These are phyloP conservation scores for Pisolithus orientalis DNA, from an alignment of 768 basidiomycete species.

Conservation along the genomic window DNA sequence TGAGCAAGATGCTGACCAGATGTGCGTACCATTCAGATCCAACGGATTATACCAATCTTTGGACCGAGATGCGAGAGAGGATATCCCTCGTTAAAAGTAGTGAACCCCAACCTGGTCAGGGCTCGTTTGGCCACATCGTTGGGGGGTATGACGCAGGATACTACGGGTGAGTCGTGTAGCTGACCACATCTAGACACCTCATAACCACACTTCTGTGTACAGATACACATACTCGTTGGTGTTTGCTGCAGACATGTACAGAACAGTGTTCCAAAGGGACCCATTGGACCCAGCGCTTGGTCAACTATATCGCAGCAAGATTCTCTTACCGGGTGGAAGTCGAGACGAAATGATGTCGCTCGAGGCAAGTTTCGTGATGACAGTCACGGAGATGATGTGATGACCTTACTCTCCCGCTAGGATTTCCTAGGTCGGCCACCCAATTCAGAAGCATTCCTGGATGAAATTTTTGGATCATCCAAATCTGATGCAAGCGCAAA, in stretches of 20 bases:
- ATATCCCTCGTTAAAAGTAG: conserved; percentile 64
- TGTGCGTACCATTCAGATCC: neutral
- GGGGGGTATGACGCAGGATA: conserved; percentile 70
- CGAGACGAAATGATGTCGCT: conserved; percentile 79
- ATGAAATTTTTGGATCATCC: conserved; percentile 53
- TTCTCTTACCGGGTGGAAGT: conserved; percentile 68
- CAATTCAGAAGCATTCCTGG: conserved; percentile 68
- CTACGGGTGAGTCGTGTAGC: conserved; percentile 28
- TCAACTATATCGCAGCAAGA: conserved; percentile 65
- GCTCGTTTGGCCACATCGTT: conserved; percentile 69
- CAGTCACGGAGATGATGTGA: neutral
- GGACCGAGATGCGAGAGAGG: conserved; percentile 66
- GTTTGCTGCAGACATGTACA: conserved; percentile 48
- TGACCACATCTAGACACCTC: conserved; percentile 3
- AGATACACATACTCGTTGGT: conserved; percentile 70
- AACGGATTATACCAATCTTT: conserved; percentile 71
- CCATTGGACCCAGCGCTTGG: conserved; percentile 68
- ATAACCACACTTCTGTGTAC: neutral
- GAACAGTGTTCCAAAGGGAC: conserved; percentile 68
- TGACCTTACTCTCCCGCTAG: conserved; percentile 26
- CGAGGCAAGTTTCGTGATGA: conserved; percentile 37
- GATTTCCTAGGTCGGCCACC: conserved; percentile 71
- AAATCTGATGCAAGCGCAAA: conserved; percentile 28
- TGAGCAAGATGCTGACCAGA: neutral
- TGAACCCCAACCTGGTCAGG: conserved; percentile 62